Conservation (phyloP, 306 rosid genomes). For the Arachis hypogaea region DNA sequence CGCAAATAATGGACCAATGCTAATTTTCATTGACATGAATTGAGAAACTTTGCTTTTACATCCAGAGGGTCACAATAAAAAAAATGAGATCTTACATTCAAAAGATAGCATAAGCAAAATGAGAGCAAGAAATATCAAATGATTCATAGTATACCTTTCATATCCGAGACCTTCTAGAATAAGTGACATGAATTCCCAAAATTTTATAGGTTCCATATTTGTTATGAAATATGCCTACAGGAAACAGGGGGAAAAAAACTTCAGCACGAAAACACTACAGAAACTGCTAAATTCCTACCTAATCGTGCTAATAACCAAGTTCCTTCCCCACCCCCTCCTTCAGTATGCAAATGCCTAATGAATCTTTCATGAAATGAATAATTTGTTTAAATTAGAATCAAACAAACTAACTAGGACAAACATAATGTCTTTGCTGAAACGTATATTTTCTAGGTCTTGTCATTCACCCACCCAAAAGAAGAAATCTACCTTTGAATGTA, state of each 20-base stretch:
- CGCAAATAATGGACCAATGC: neutral
- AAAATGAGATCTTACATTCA: neutral
- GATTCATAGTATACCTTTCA: conserved; percentile 56
- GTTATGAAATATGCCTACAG: conserved; percentile 96
- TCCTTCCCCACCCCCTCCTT: neutral
- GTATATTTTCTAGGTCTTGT: conserved; percentile 25
- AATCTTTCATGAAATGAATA: conserved; percentile 17
- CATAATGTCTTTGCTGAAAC: conserved; percentile 2
- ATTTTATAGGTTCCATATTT: conserved; percentile 85
- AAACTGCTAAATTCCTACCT: conserved; percentile 19
- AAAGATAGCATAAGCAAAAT: neutral
- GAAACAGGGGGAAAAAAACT: neutral
- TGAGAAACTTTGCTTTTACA: conserved; percentile 14
- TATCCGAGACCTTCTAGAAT: conserved; percentile 91
- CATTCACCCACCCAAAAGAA: conserved; percentile 11
- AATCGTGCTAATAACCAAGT: conserved; percentile 17
- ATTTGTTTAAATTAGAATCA: conserved; percentile 9
- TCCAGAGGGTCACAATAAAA: conserved; percentile 5
- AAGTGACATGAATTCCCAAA: conserved; percentile 91
- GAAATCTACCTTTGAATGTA: conserved; percentile 28
- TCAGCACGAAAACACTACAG: conserved; percentile 32
- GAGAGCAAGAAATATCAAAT: conserved; percentile 28
- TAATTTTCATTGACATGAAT: neutral
- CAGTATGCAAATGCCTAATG: conserved; percentile 1
- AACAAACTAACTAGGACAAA: conserved; percentile 15